Base-by-base conservation (phyloP, 306 rosid species). In the Dalbergia cultrata region DNA sequence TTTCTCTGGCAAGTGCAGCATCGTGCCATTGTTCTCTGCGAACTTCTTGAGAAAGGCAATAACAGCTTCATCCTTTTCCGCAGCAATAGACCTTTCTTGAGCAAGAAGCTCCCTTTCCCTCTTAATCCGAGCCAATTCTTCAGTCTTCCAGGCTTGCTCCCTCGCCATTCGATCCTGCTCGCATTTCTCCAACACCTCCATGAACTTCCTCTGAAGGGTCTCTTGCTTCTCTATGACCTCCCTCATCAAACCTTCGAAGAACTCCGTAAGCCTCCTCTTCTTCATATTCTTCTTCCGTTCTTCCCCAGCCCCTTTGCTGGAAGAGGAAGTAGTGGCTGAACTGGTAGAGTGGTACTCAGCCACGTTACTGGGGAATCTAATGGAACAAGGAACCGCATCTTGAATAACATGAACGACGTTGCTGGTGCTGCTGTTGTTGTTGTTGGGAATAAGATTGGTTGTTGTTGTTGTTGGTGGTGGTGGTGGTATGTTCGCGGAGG, bases 61-160 rank as follows among this genome's bases (percentile, higher is more conserved):
- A 49, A 93, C 87, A 0, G 93, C 97, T 22, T 95, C 88, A 77
- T 93, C 97, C 76, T 93, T 93, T 11, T 94, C 95, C 3, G 93
- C 93, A 0, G 93, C 89, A 5, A 90, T 67, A 0, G 98, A 86
- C 57, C 98, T 83, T 80, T 93, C 97, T 19, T 90, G 93, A 86
- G 76, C 97, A 4, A 93, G 81, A 45, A 84, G 67, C 78, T 90
- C 95, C 0, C 86, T 81, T 67, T 93, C 98, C 71, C 79, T 82
- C 84, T 81, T 67, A 47, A 93, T 79, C 75, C 93, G 58, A 12
- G 80, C 95, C 33, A 91, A 67, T 75, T 91, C 98, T 80, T 90
- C 89, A 49, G 22, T 65, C 89, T 84, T 93, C 98, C 98, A 91
- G 0, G 72, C 92, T 80, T 93, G 92, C 70, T 93, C 93, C 67